Evolutionary conservation across 148 eudicot species (phyloP), one percentile per base, ranked within the genome.

Genomic region (Spergularia bocconei): DNA sequence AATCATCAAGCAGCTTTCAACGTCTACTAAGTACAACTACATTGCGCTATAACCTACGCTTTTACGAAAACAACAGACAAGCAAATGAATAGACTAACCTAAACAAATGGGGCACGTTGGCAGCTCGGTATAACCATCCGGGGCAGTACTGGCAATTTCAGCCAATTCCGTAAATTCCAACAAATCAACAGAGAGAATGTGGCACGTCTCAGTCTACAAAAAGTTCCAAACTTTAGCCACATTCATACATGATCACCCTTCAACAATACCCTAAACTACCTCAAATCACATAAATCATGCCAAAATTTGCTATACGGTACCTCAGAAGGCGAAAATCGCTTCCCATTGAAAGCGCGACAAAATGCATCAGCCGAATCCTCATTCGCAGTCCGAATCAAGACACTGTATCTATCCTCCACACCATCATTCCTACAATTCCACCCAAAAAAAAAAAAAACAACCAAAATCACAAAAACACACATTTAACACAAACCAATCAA

Each of bases 81-180:
- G 11, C 25, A 33, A 29, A 36, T 48, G 50, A 20, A 63, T 21
- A 59, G n/a, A 86, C 89, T 71, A 41, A 95, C 98, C 98, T 51
- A 95, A 86, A 85, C 98, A 95, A 82, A 95, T 85, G 11, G 98
- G 98, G 78, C 98, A 95, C 41, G 93, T 90, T 21, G 97, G 98
- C 79, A 95, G 81, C 82, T 90, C 96, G 3, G 86, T 75, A 54
- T 80, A 89, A 51, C 88, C 96, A 5, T 70, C 72, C 1, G 96
- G 98, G 39, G 93, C 87, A 41, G 78, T 76, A 70, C 88, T 78
- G 6, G 98, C 93, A 25, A 83, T 84, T 65, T 92, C 92, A 55
- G 85, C 93, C 17, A 77, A 78, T 58, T 86, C 90, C 20, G 77
- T 82, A 81, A 87, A 88, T 77, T 83, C 83, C 29, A 72, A 88